These are phyloP conservation scores for Serpula lacrymans DNA, from an alignment of 768 basidiomycete species.

Conservation along the genomic window DNA sequence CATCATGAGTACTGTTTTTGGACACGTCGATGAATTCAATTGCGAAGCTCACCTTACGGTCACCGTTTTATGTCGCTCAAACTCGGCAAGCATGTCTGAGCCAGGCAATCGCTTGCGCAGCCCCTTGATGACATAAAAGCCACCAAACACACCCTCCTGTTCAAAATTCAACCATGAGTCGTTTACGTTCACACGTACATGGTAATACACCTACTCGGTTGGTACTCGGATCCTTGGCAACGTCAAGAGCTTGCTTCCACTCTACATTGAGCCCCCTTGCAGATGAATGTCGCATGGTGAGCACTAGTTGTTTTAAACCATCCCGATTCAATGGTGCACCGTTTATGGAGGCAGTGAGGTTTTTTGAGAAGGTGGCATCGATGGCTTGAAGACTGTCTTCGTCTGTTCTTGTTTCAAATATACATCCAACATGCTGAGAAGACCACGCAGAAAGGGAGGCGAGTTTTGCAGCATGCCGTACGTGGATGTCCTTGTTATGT, in stretches of 20 bases:
- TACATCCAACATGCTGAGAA: conserved; percentile 39
- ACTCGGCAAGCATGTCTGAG: conserved; percentile 29
- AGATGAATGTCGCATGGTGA: conserved; percentile 38
- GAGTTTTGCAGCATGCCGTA: too few species aligned
- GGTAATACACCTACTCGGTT: conserved; percentile 38
- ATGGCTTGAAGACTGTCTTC: conserved; percentile 41
- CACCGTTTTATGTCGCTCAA: conserved; percentile 49
- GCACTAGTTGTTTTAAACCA: conserved; percentile 40
- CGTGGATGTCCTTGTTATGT: too few species aligned
- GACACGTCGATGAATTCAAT: not conserved
- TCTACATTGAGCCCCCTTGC: conserved; percentile 41
- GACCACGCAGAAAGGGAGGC: conserved; percentile 50
- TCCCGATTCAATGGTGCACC: conserved; percentile 37
- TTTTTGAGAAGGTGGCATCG: conserved; percentile 41
- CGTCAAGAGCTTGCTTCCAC: conserved; percentile 46
- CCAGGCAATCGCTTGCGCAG: conserved; percentile 38
- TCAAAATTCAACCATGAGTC: conserved; percentile 4
- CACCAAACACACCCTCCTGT: conserved; percentile 48
- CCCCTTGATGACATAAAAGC: conserved; percentile 50
- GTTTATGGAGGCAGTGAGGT: conserved; percentile 40
- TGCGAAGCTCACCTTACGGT: conserved; percentile 41
- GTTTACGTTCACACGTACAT: conserved; percentile 3
- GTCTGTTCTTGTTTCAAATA: conserved; percentile 50
- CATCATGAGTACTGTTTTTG: too few species aligned
- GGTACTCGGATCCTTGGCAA: conserved; percentile 33